Conservation (phyloP, 2,329 filamentous ascomycete genomes). For the Penicillium sp. region DNA sequence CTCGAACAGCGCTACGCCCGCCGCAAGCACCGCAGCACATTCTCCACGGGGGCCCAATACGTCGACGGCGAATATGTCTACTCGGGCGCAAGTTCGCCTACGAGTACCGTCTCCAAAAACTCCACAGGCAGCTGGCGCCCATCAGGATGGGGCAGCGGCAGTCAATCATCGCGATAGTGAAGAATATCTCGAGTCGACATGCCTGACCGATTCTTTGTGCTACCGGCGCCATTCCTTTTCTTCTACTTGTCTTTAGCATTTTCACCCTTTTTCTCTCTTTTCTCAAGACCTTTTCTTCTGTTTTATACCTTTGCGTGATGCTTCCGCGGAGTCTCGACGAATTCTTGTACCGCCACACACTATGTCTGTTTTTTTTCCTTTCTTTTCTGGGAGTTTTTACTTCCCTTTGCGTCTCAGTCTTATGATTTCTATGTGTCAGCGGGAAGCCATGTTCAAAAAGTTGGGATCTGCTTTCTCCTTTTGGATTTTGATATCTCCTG, state of each 20-base stretch:
- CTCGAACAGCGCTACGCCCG: slow-evolving; percentile 94
- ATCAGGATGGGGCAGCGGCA: slow-evolving; percentile 26
- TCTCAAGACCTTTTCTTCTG: neutral
- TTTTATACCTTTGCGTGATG: slow-evolving; percentile 23
- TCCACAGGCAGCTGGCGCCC: slow-evolving; percentile 38
- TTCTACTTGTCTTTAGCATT: slow-evolving; percentile 10
- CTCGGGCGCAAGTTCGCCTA: slow-evolving; percentile 41
- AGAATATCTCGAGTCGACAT: slow-evolving; percentile 1
- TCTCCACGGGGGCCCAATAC: slow-evolving; percentile 84
- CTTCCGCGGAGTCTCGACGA: slow-evolving; percentile 22
- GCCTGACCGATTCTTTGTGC: slow-evolving; percentile 1
- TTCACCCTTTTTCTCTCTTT: slow-evolving; percentile 10
- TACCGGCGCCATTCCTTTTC: slow-evolving; percentile 5
- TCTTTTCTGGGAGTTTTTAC: slow-evolving; percentile 3
- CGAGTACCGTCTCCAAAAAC: slow-evolving; percentile 40
- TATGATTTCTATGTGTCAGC: slow-evolving; percentile 5
- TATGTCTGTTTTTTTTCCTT: slow-evolving; percentile 5
- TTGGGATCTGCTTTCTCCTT: neutral
- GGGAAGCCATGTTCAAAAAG: slow-evolving; percentile 1
- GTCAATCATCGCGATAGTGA: slow-evolving; percentile 27
- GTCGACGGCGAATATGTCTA: slow-evolving; percentile 95
- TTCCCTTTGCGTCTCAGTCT: neutral
- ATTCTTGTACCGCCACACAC: slow-evolving; percentile 8
- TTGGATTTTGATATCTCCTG: neutral
- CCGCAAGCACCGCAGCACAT: slow-evolving; percentile 84